phyloP scores from a whole-genome alignment of 805 yeast species.

The Wickerhamomyces bovis region DNA sequence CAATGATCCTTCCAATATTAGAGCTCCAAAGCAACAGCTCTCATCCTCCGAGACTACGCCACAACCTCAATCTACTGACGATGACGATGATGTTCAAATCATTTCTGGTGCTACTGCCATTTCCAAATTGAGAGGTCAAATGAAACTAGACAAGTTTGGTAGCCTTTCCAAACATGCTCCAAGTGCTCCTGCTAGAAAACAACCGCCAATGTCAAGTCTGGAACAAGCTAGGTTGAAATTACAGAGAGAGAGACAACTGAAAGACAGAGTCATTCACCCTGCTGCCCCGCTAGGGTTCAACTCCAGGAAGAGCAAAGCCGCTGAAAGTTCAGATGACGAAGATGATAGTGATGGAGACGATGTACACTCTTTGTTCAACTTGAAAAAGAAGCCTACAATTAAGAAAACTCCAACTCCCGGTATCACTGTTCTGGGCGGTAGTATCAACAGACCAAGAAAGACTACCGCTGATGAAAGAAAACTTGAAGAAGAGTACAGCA shows the following conservation, averaged over 20 bases:
- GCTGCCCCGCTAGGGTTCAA: slow-evolving; percentile 47
- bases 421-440: slow-evolving; percentile 28
- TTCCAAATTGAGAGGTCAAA: slow-evolving; percentile 21
- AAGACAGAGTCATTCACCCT: slow-evolving; percentile 34
- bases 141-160: slow-evolving; percentile 34
- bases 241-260: slow-evolving; percentile 18
- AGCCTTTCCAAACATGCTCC: slow-evolving; percentile 26
- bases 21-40: slow-evolving; percentile 21
- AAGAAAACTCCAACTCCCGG: slow-evolving; percentile 12
- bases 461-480: slow-evolving; percentile 29
- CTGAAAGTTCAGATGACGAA: slow-evolving; percentile 24
- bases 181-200: slow-evolving; percentile 21
- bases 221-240: slow-evolving; percentile 32
- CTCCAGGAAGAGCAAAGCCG: slow-evolving; percentile 26
- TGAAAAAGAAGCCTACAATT: slow-evolving; percentile 17
- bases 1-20: slow-evolving; percentile 34
- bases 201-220: slow-evolving; percentile 29
- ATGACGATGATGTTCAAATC: slow-evolving; percentile 6
- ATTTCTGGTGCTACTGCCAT: background rate
- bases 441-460: slow-evolving; percentile 28
- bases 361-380: slow-evolving; percentile 30
- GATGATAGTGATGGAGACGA: slow-evolving; percentile 34
- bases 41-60: background rate
- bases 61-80: background rate
- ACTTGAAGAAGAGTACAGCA: slow-evolving; percentile 69